phyloP scores from a whole-genome alignment of 208 protist species.

The Acanthamoeba sp. region DNA sequence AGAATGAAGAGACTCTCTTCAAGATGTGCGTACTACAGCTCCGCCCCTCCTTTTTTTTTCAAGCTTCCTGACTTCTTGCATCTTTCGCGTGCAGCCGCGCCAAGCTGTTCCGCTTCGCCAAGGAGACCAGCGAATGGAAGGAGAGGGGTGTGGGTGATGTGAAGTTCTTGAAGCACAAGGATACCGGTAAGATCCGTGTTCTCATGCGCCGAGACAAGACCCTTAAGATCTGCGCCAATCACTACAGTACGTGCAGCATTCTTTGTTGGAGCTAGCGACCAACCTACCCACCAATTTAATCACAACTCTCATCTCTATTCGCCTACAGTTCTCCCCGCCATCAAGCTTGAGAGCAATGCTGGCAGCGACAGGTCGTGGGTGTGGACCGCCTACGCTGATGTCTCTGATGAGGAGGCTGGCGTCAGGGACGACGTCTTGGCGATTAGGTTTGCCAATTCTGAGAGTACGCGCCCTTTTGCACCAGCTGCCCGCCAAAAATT shows the following conservation, averaged over 20 bases:
- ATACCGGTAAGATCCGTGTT: slow-evolving; percentile 88
- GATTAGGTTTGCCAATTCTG: slow-evolving; percentile 88
- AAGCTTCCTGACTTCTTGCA: neutral
- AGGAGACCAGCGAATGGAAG: slow-evolving; percentile 90
- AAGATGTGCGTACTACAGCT: slow-evolving; percentile 83
- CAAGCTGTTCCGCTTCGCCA: slow-evolving; percentile 91
- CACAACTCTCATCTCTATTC: neutral
- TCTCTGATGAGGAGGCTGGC: slow-evolving; percentile 79
- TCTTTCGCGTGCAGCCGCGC: slow-evolving; percentile 82
- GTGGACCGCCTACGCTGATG: slow-evolving; percentile 85
- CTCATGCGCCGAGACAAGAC: slow-evolving; percentile 94
- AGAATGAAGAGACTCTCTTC: slow-evolving; percentile 86
- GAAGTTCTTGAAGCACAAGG: slow-evolving; percentile 91
- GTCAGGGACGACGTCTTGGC: slow-evolving; percentile 81
- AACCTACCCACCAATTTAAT: no score
- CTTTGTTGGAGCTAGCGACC: no score
- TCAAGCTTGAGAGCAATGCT: slow-evolving; percentile 82
- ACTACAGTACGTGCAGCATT: slow-evolving; percentile 80
- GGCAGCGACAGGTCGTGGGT: slow-evolving; percentile 89
- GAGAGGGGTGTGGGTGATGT: slow-evolving; percentile 91
- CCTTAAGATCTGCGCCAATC: slow-evolving; percentile 94
- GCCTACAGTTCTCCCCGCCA: slow-evolving; percentile 75
- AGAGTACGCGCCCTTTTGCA: slow-evolving; percentile 80
- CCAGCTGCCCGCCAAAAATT: neutral
- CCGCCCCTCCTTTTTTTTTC: neutral